Percentiles rank a stretch among this genome's conserved stretches.
Evolutionary conservation across 306 rosid species (phyloP).

Genomic region (Citrullus mucosospermus): DNA sequence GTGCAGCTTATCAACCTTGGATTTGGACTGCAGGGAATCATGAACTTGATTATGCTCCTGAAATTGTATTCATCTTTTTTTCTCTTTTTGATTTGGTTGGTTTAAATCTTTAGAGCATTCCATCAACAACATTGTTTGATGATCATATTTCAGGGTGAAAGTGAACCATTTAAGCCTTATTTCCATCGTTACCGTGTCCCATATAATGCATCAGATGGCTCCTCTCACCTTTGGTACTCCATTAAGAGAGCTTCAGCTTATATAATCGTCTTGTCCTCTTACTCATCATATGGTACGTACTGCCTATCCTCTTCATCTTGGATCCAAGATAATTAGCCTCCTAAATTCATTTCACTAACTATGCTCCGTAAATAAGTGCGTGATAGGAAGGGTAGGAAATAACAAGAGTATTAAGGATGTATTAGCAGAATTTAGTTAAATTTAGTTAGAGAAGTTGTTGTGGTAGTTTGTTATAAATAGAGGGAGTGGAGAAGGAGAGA

Average conservation of each 20-base stretch:
- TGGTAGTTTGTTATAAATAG: no score
- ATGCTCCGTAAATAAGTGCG: no score
- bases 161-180: constrained; percentile 52
- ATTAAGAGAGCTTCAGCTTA: constrained; percentile 82
- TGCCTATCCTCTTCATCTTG: not conserved
- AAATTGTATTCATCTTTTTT: constrained; percentile 15
- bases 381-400: no score
- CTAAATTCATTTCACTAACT: not conserved
- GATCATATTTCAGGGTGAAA: constrained; percentile 48
- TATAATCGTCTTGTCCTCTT: constrained; percentile 67
- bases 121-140: not conserved
- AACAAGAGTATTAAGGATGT: no score
- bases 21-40: constrained; percentile 54
- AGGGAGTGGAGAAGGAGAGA: no score
- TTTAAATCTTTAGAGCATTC: not conserved
- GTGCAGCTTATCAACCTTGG: constrained; percentile 75
- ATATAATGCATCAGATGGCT: constrained; percentile 41
- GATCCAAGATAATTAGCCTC: not conserved
- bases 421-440: no score
- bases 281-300: constrained; percentile 61
- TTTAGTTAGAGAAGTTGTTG: no score
- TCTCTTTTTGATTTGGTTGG: not conserved
- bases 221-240: constrained; percentile 77
- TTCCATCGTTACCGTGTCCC: constrained; percentile 44
- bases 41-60: constrained; percentile 34